Percentiles rank a stretch among this genome's conserved stretches.
Evolutionary conservation across 306 rosid genomes (phyloP).

Genomic region (Glycine tomentella): DNA sequence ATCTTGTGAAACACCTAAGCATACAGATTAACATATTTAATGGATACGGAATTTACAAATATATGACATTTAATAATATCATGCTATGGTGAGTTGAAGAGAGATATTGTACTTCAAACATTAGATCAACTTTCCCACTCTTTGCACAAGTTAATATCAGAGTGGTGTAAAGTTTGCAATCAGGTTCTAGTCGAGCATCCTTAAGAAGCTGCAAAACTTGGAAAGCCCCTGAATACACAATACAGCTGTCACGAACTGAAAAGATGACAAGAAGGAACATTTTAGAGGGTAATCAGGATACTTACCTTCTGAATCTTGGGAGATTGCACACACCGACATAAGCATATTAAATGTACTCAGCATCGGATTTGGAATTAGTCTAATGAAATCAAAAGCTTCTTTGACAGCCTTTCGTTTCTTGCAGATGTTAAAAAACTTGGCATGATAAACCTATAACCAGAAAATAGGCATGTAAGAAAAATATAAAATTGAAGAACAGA

Average conservation of each 20-base stretch:
- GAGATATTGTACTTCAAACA: slow-evolving; percentile 86
- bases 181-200: slow-evolving; percentile 81
- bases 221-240: slow-evolving; percentile 82
- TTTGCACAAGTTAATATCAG: slow-evolving; percentile 92
- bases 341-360: slow-evolving; percentile 97
- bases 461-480: slow-evolving; percentile 48
- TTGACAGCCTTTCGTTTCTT: slow-evolving; percentile 81
- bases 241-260: slow-evolving; percentile 45
- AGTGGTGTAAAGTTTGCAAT: slow-evolving; percentile 96
- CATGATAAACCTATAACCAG: slow-evolving; percentile 86
- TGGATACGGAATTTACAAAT: slow-evolving; percentile 31
- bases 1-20: slow-evolving; percentile 84
- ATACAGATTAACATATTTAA: slow-evolving; percentile 37
- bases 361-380: slow-evolving; percentile 82
- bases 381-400: slow-evolving; percentile 87
- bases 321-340: slow-evolving; percentile 85
- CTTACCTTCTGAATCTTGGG: slow-evolving; percentile 81
- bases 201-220: slow-evolving; percentile 81
- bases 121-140: slow-evolving; percentile 90
- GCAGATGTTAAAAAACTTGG: slow-evolving; percentile 84
- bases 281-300: slow-evolving; percentile 30
- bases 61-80: slow-evolving; percentile 15
- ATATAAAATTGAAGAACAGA: slow-evolving; percentile 42
- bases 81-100: slow-evolving; percentile 42
- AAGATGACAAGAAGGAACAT: slow-evolving; percentile 38